Conservation (phyloP, 192 early-diverging fungal species). For the Umbelopsis vinacea region DNA sequence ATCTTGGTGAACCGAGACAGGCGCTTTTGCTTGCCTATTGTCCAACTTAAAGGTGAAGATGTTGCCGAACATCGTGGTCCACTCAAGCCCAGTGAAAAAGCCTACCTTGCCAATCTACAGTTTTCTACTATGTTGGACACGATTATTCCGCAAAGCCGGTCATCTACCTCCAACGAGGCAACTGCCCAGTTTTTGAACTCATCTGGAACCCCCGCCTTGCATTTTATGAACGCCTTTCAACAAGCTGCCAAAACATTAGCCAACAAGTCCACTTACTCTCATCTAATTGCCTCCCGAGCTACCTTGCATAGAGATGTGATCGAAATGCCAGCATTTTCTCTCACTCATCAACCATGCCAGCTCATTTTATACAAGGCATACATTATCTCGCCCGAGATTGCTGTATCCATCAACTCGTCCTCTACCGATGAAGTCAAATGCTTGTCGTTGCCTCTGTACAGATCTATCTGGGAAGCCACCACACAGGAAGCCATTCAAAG, state of each 20-base stretch:
- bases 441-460: conserved; percentile 25
- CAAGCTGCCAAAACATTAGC: conserved; percentile 26
- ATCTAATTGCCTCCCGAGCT: conserved; percentile 21
- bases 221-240: conserved; percentile 21
- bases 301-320: conserved; percentile 28
- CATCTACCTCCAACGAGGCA: background rate
- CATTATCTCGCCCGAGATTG: conserved; percentile 26
- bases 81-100: background rate
- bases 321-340: conserved; percentile 35
- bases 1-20: conserved; percentile 31
- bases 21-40: conserved; percentile 29
- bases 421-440: conserved; percentile 25
- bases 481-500: conserved; percentile 26
- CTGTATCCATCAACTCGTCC: conserved; percentile 30
- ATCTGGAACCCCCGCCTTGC: background rate
- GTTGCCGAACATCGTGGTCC: conserved; percentile 3
- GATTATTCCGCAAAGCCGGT: background rate
- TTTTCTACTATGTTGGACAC: background rate
- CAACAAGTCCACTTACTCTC: conserved; percentile 23
- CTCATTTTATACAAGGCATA: conserved; percentile 36
- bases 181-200: background rate
- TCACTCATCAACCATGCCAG: conserved; percentile 29
- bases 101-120: background rate
- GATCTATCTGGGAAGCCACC: conserved; percentile 20
- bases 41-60: conserved; percentile 25